Base-by-base conservation (phyloP, 192 early-diverging fungal genomes). In the Backusella liffmaniae region DNA sequence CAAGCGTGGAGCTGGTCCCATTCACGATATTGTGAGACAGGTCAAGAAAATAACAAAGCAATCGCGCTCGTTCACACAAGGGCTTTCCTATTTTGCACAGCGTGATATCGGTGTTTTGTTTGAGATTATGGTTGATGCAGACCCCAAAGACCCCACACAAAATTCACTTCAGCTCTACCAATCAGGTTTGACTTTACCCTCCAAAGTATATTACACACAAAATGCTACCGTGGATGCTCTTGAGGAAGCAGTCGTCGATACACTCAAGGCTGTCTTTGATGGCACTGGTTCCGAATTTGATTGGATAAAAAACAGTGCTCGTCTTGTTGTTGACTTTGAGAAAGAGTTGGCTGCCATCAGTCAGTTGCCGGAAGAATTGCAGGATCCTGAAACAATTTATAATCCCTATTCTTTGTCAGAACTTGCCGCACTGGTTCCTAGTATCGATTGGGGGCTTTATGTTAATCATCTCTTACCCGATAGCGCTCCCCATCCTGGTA, bases 171-270 rank as follows among this genome's bases (percentile, higher is more conserved):
- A 77, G 23, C 35, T 93, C 18, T 72, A 42, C 12, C 90, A 93
- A 78, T 78, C 67, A 67, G 92, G 92, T 16, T 78, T 92, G 30
- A 87, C 85, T 53, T 66, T 94, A 69, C 89, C 90, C 8, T 87
- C 88, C 59, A 91, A 88, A 23, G 85, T 92, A 51, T 93, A 93
- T 36, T 93, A 93, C 67, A 56, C 84, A 3, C 84, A 92, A 3
- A 76, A 84, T 5, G 76, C 88, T 9, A 83, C 85, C 29, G 44
- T 88, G 5, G 21, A 67, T 7, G 66, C 78, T 12, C 86, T 90
- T 41, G 72, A 81, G 68, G 75, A 74, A 1, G 77, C 80, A 18
- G 72, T 92, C 10, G 76, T 73, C 13, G 85, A 88, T 9, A 84
- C 89, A 49, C 76, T 92, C 53, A 59, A 72, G 9, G 66, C 79